Conservation (phyloP, 2,329 filamentous ascomycete genomes). For the Penicillium sp. region DNA sequence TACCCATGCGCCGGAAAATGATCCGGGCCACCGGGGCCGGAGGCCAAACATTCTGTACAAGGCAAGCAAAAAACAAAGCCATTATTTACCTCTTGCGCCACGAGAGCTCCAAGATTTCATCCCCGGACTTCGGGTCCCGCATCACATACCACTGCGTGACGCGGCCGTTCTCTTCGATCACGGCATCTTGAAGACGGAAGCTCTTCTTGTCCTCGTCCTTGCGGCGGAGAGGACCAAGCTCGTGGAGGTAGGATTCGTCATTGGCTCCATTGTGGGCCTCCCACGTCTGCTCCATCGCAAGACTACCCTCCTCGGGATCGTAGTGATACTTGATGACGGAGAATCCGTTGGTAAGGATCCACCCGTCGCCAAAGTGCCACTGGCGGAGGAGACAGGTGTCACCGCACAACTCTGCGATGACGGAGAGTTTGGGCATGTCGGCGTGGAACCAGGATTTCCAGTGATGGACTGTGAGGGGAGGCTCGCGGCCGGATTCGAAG, state of each 20-base stretch:
- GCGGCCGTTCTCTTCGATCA: constrained; percentile 41
- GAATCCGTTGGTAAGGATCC: constrained; percentile 62
- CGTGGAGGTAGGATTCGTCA: constrained; percentile 52
- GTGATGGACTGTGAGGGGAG: constrained; percentile 62
- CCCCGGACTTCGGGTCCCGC: constrained; percentile 41
- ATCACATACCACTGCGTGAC: constrained; percentile 60
- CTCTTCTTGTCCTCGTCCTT: constrained; percentile 54
- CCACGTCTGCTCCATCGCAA: constrained; percentile 58
- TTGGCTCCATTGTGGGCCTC: constrained; percentile 45
- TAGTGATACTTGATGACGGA: constrained; percentile 56
- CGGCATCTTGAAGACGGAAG: constrained; percentile 51
- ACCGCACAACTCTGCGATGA: constrained; percentile 56
- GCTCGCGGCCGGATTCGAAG: constrained; percentile 57
- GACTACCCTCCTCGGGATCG: constrained; percentile 46
- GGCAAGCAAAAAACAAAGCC: not conserved
- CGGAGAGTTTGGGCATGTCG: constrained; percentile 54
- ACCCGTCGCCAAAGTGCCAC: constrained; percentile 49
- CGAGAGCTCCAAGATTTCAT: constrained; percentile 44
- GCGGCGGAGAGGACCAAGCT: constrained; percentile 54
- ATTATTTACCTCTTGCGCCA: constrained; percentile 31
- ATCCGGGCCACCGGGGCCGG: constrained; percentile 2
- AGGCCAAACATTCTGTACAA: constrained; percentile 9
- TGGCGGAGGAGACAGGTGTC: constrained; percentile 59
- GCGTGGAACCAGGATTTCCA: constrained; percentile 63
- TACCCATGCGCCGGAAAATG: constrained; percentile 19